These are phyloP conservation scores for Paracoccidioides brasiliensis DNA, from an alignment of 2,329 filamentous ascomycete genomes.

Conservation along the genomic window DNA sequence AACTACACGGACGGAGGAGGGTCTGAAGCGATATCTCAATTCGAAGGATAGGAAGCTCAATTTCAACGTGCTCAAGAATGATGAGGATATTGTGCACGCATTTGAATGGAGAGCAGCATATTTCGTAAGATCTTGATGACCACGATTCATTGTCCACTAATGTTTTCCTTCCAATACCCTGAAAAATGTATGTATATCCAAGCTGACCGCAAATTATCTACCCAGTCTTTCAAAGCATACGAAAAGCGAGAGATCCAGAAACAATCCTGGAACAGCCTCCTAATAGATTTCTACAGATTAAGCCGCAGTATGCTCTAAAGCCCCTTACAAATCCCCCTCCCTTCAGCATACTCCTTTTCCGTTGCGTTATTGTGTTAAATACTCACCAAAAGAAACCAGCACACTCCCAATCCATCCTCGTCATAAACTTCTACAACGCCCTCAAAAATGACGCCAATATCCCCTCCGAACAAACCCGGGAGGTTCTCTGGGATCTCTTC, in stretches of 20 bases:
- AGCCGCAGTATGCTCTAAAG: conserved; percentile 9
- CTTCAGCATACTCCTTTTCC: background rate
- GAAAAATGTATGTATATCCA: background rate
- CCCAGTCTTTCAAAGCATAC: conserved; percentile 22
- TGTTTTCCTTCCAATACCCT: background rate
- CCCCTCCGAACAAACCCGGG: conserved; percentile 13
- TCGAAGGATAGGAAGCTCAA: conserved; percentile 17
- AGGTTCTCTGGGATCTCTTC: conserved; percentile 32
- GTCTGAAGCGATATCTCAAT: conserved; percentile 18
- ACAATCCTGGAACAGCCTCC: conserved; percentile 34
- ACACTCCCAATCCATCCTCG: conserved; percentile 37
- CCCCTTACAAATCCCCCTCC: too few species aligned
- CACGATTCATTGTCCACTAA: background rate
- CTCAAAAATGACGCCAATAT: conserved; percentile 13
- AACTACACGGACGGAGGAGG: conserved; percentile 6
- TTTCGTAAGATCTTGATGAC: conserved; percentile 14
- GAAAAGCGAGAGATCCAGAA: conserved; percentile 31
- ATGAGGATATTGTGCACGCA: conserved; percentile 30
- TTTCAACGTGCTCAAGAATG: conserved; percentile 20
- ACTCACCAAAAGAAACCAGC: conserved; percentile 14
- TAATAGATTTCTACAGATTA: conserved; percentile 16
- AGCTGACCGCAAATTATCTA: background rate
- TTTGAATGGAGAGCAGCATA: conserved; percentile 35
- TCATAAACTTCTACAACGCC: conserved; percentile 34
- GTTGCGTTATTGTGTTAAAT: background rate